Base-by-base conservation (phyloP, 805 yeast genomes). In the Ogataea henricii region DNA sequence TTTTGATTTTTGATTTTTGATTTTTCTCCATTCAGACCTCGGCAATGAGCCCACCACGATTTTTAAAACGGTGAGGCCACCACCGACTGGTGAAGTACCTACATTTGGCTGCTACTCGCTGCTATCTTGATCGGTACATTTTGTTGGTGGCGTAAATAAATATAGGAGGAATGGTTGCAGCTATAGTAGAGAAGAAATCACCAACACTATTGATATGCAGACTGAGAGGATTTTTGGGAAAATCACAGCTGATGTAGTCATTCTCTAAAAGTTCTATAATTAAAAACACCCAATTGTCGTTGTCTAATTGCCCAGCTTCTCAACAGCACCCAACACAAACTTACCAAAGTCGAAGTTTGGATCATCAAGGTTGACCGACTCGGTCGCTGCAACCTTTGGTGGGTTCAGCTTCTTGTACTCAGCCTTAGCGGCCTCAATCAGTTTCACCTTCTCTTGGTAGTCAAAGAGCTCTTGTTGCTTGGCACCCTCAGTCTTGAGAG, bases 341-440 rank as follows among this genome's bases (percentile, higher is more conserved):
- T 74, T 72, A 46, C 81, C 97, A 61, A 87, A 79, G 68, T 91
- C 98, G 69, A 89, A 79, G 73, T 90, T 86, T 57, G 96, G 94
- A 71, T 90, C 96, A 63, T 89, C 92, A 67, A 90, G 77, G 72
- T 91, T 79, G 57, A 84, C 67, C 45, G 80, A 78, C n/a, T 76
- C 69, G 41, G 73, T 59, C 25, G 71, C 60, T 49, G 75, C 75
- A 32, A 67, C 68, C 57, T 74, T 73, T 52, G 76, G 72, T 47
- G 72, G 69, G 59, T 73, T 65, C 63, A 82, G 71, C 70, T 81
- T 85, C 59, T 89, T 90, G 72, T 78, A 92, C 73, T 88, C 91
- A 45, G 85, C 86, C 76, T 88, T 90, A 59, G 98, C 99, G 70
- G 89, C 86, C 51, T 76, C 82, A 62, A 92, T 87, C 66, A 91